Evolutionary conservation across 1,284 basidiomycete species (phyloP).

Genomic region (Ceratobasidium papillatum): DNA sequence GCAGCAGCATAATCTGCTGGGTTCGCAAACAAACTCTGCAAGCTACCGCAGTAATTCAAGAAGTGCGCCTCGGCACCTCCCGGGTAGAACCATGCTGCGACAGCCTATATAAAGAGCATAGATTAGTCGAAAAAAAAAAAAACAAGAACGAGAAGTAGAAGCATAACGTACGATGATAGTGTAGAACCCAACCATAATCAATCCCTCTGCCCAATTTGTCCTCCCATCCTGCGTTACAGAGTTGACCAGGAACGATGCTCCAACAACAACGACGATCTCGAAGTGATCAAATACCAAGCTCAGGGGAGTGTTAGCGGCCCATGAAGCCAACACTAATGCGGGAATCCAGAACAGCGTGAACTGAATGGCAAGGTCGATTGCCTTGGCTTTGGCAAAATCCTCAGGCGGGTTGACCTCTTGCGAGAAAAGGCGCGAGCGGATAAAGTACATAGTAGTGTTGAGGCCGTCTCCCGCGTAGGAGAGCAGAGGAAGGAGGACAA

Average conservation of each 20-base stretch:
- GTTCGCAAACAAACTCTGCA: not conserved
- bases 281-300: conserved; percentile 39
- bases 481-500: conserved; percentile 36
- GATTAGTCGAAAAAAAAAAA: not conserved
- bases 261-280: conserved; percentile 38
- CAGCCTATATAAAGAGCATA: conserved; percentile 22
- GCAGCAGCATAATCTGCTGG: not conserved
- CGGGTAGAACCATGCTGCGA: conserved; percentile 42
- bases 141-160: not conserved
- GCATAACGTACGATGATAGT: conserved; percentile 33
- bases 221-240: conserved; percentile 41
- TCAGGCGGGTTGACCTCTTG: conserved; percentile 19
- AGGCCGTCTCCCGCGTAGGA: conserved; percentile 37
- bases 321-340: conserved; percentile 26
- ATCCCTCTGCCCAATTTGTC: conserved; percentile 43
- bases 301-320: conserved; percentile 29
- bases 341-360: conserved; percentile 41
- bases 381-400: conserved; percentile 37
- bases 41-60: not conserved
- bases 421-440: conserved; percentile 27
- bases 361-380: conserved; percentile 40
- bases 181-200: conserved; percentile 41
- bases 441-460: conserved; percentile 37
- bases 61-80: conserved; percentile 24
- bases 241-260: conserved; percentile 42